Base-by-base conservation (phyloP, 2,329 filamentous ascomycete genomes). In the Gaeumannomyces tritici region DNA sequence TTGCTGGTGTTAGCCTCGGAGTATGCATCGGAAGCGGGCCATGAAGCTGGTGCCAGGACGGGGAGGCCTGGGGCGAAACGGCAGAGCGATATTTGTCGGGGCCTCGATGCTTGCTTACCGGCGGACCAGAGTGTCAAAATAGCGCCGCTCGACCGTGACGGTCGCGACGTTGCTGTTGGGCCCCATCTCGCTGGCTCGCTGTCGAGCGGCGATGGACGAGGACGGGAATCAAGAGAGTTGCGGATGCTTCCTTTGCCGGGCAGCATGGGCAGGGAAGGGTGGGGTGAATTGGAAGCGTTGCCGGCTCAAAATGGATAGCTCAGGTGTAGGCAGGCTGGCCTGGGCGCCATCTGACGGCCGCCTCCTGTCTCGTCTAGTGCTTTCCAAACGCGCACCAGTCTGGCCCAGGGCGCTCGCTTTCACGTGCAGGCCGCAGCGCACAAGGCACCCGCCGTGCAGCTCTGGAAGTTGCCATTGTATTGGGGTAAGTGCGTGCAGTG, bases 51-150 rank as follows among this genome's bases (percentile, higher is more conserved):
- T 51, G 42, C 21, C 42, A 51, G 42, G 21, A 18, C 21, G 42
- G 42, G 21, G 24, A n/a, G 42, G 4, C 42, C 42, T 51, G 42
- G 55, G 59, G 42, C 9, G 5, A 59, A 15, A 27, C 12, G 29
- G 15, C 13, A 59, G 26, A 9, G 21, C 26, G 29, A 9, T 7
- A 8, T 31, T 27, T 59, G 13, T 47, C 31, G 31, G 11, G 12
- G 29, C n/a, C n/a, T 51, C n/a, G n/a, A n/a, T n/a, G 26, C 59
- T 55, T 27, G 72, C 80, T 76, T 73, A 89, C 87, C 83, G 82
- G 70, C 81, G 79, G 61, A 87, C 70, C 58, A 89, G 76, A 63
- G 83, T 82, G 68, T 88, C 81, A 67, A 88, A 83, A 73, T 88
- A 83, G 60, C 74, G 72, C 69, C 80, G 84, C 65, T 84, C 83